phyloP scores from a whole-genome alignment of 371 early-diverging fungal species.

The Cokeromyces recurvatus region DNA sequence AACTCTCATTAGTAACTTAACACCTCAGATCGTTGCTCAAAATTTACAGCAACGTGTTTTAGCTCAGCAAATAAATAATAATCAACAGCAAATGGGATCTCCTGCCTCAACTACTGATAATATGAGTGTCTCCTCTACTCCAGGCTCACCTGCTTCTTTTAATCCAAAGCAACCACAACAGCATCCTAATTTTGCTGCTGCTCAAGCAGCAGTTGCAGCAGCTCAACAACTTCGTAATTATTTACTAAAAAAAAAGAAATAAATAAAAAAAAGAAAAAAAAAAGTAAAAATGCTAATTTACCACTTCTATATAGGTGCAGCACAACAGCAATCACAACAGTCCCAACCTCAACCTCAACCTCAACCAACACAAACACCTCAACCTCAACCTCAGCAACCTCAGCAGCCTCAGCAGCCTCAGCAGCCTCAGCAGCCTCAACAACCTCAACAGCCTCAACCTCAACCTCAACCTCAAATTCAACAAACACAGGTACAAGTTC shows the following conservation, averaged over 20 bases:
- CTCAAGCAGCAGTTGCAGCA: neutral
- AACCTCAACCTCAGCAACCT: too few species aligned
- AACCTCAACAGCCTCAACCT: too few species aligned
- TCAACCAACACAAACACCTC: too few species aligned
- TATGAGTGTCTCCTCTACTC: conserved; percentile 13
- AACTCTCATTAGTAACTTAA: conserved; percentile 24
- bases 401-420: too few species aligned
- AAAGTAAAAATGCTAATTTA: too few species aligned
- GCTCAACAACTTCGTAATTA: conserved; percentile 28
- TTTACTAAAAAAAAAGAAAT: too few species aligned
- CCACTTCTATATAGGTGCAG: conserved; percentile 14
- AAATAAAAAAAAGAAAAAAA: too few species aligned
- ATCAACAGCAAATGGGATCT: conserved; percentile 11
- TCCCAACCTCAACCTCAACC: conserved; percentile 11
- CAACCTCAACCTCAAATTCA: too few species aligned
- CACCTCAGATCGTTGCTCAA: conserved; percentile 25
- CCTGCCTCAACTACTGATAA: conserved; percentile 15
- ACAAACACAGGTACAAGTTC: neutral
- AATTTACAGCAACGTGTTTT: conserved; percentile 19
- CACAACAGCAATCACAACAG: conserved; percentile 1
- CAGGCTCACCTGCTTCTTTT: conserved; percentile 21
- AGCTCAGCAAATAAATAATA: conserved; percentile 7
- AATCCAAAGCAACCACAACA: conserved; percentile 13
- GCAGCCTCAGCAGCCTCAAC: too few species aligned
- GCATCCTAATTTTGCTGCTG: neutral